Evolutionary conservation across 805 yeast genomes (phyloP), one percentile per base, ranked within the genome.

Genomic region (Vanderwaltozyma yarrowii): DNA sequence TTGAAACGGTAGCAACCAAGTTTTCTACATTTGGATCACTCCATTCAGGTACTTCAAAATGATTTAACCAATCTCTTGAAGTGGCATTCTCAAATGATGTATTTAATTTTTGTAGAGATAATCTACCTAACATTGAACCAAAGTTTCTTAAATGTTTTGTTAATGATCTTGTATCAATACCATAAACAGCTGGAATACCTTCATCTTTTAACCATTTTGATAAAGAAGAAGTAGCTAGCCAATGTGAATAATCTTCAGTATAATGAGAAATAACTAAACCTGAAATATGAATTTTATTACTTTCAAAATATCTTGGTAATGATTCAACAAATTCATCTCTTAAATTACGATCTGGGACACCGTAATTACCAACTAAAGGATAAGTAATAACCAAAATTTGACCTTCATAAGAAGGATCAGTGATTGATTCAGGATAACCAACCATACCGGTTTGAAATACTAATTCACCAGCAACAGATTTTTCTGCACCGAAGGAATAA

Each of bases 361-460:
- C 98, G 65, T 92, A 92, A 71, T 92, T 92, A 61, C 98, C 98
- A 36, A 92, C 95, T 53, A 92, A 71, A 20, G 98, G 98, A 64
- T 79, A 92, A 38, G 98, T 92, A 64, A 92, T 83, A 46, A 92
- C 96, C 61, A 92, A 69, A 57, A 92, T 89, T 67, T 92, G 98
- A 46, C 98, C 98, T 59, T 84, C 88, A 65, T 92, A 92, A 32
- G 97, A 92, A 44, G 98, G 98, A 66, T 92, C 98, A 30, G 98
- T 87, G 63, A 92, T 76, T 37, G 96, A 79, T 66, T 92, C 98
- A 30, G 97, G 98, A 63, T 92, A 92, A 45, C 98, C 98, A 51
- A 92, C 97, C 96, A 92, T 88, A 70, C 98, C 97, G 46, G 98
- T 92, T 67, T 94, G 97, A 77, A 92, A 92, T 44, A 92, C 98